phyloP scores from a whole-genome alignment of 2,329 filamentous ascomycete genomes.

The Fusarium sp. region DNA sequence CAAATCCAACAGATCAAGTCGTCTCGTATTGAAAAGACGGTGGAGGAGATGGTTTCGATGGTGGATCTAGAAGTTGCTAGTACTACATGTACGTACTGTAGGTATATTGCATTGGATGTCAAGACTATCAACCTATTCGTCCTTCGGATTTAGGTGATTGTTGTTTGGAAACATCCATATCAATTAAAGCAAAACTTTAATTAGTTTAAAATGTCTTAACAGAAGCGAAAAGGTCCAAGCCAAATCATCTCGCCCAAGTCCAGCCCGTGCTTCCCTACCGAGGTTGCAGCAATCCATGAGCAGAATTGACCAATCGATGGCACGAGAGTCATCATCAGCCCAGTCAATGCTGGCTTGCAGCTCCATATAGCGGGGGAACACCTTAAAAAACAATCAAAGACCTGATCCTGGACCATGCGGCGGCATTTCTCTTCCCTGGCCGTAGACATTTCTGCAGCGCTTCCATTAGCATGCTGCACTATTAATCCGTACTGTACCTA shows the following conservation, averaged over 20 bases:
- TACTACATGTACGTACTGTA: background rate
- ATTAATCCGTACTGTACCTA: background rate
- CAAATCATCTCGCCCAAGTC: slow-evolving; percentile 22
- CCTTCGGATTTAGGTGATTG: background rate
- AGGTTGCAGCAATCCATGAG: slow-evolving; percentile 29
- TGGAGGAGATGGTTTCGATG: slow-evolving; percentile 27
- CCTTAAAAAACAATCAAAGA: slow-evolving; percentile 1
- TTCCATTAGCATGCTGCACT: background rate
- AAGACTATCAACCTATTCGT: background rate
- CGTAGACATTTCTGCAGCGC: background rate
- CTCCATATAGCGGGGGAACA: slow-evolving; percentile 22
- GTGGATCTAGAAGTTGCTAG: slow-evolving; percentile 22
- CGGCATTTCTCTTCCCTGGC: slow-evolving; percentile 20
- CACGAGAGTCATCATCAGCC: slow-evolving; percentile 34
- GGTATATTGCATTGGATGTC: background rate
- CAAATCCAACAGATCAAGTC: slow-evolving; percentile 2
- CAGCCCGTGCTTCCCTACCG: slow-evolving; percentile 26
- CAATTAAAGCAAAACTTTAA: background rate
- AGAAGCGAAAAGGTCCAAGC: slow-evolving; percentile 20
- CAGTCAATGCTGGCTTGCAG: slow-evolving; percentile 16
- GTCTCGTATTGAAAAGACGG: slow-evolving; percentile 38
- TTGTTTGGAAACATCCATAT: background rate
- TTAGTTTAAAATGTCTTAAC: slow-evolving; percentile 1
- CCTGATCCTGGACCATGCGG: slow-evolving; percentile 17
- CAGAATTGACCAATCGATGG: slow-evolving; percentile 38